These are phyloP conservation scores for Scortechinia acanthostroma DNA, from an alignment of 2,329 filamentous ascomycete species.

Conservation along the genomic window DNA sequence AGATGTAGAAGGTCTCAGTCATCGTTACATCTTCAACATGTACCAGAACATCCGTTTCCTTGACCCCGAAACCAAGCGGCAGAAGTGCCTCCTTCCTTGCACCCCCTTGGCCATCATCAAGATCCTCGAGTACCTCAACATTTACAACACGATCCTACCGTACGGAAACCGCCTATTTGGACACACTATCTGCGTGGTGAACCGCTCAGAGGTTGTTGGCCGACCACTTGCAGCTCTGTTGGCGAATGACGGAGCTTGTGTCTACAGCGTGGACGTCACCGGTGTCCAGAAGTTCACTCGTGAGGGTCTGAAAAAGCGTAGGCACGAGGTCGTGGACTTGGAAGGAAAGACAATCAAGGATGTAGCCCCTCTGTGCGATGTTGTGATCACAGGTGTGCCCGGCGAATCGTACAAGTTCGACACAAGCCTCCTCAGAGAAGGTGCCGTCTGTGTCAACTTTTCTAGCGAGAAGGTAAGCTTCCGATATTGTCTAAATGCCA, in stretches of 20 bases:
- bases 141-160: conserved; percentile 91
- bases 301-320: conserved; percentile 74
- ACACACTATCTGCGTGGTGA: conserved; percentile 91
- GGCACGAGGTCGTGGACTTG: conserved; percentile 82
- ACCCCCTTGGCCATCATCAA: conserved; percentile 94
- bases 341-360: conserved; percentile 73
- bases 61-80: conserved; percentile 67
- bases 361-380: conserved; percentile 80
- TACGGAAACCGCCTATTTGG: conserved; percentile 90
- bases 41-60: conserved; percentile 96
- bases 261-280: conserved; percentile 89
- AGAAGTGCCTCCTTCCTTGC: conserved; percentile 91
- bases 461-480: conserved; percentile 29
- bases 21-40: conserved; percentile 97
- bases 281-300: conserved; percentile 88
- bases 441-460: conserved; percentile 98
- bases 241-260: conserved; percentile 89
- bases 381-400: conserved; percentile 89
- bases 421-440: conserved; percentile 73
- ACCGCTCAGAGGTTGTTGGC: conserved; percentile 91
- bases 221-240: conserved; percentile 84
- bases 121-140: conserved; percentile 88
- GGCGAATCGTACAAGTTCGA: conserved; percentile 85
- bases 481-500: neutral
- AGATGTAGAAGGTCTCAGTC: conserved; percentile 90